Conservation (phyloP, 2,329 filamentous ascomycete species). For the Beauveria brongniartii region DNA sequence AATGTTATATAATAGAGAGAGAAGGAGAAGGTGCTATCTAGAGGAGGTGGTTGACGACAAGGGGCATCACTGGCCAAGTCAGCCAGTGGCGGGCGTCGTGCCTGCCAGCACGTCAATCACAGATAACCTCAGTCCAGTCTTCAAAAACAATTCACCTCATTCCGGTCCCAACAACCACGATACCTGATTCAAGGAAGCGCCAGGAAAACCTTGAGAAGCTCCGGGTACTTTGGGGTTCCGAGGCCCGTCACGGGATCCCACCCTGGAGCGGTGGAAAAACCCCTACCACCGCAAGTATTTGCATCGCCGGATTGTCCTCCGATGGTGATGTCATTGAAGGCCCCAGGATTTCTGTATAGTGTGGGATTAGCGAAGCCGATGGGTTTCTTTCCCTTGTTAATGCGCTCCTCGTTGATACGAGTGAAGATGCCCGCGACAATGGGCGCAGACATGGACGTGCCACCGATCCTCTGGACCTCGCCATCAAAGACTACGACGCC, state of each 20-base stretch:
- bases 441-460: slow-evolving; percentile 14
- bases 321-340: slow-evolving; percentile 8
- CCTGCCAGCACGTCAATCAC: too few relatives aligned
- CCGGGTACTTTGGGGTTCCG: neutral
- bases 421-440: slow-evolving; percentile 15
- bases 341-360: slow-evolving; percentile 4
- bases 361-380: slow-evolving; percentile 25
- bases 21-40: too few relatives aligned
- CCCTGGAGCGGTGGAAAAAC: neutral
- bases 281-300: neutral
- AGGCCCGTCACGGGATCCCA: neutral
- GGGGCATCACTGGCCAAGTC: too few relatives aligned
- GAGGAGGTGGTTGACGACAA: too few relatives aligned
- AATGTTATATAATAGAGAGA: too few relatives aligned
- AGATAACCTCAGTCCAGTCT: too few relatives aligned
- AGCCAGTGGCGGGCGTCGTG: too few relatives aligned
- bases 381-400: slow-evolving; percentile 24
- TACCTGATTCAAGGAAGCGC: too few relatives aligned
- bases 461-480: slow-evolving; percentile 15
- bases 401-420: slow-evolving; percentile 14
- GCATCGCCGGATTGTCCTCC: neutral
- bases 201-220: neutral
- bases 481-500: slow-evolving; percentile 29
- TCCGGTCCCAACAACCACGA: too few relatives aligned
- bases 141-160: too few relatives aligned